Evolutionary conservation across 176 grass and related monocot genomes (phyloP).

Genomic region (Saccharum spontaneum): DNA sequence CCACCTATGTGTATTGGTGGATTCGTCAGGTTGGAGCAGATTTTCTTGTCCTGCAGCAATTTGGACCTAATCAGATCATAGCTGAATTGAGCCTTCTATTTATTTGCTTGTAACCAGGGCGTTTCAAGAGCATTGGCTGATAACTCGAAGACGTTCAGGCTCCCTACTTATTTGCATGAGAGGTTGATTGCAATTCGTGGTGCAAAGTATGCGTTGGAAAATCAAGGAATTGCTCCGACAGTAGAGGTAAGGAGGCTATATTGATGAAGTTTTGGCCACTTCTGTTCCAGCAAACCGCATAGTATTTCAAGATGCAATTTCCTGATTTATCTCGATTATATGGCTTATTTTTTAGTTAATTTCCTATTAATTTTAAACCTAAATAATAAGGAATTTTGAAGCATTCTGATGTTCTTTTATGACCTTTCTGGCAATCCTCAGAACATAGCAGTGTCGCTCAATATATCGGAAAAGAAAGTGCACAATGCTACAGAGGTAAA

Average conservation of each 20-base stretch:
- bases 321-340: background rate
- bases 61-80: background rate
- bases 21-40: conserved; percentile 76
- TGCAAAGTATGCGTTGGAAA: conserved; percentile 73
- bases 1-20: conserved; percentile 99
- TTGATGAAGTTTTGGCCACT: background rate
- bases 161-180: conserved; percentile 89
- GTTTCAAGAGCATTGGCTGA: conserved; percentile 84
- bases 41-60: conserved; percentile 7
- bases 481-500: conserved; percentile 70
- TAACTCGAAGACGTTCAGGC: conserved; percentile 76
- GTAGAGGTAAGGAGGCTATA: conserved; percentile 52
- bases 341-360: background rate
- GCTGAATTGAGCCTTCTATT: background rate
- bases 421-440: conserved; percentile 38
- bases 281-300: background rate
- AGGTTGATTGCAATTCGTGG: conserved; percentile 66
- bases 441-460: conserved; percentile 76
- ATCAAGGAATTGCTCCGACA: conserved; percentile 79
- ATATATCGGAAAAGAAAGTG: conserved; percentile 85
- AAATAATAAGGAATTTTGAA: background rate
- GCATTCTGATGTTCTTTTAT: background rate
- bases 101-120: conserved; percentile 56
- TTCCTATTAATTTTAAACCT: background rate
- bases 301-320: background rate